Percentiles rank a stretch among this genome's conserved stretches.
These are phyloP conservation scores for Pythium brassicae DNA, from an alignment of 352 stramenopile genomes.

Conservation along the genomic window DNA sequence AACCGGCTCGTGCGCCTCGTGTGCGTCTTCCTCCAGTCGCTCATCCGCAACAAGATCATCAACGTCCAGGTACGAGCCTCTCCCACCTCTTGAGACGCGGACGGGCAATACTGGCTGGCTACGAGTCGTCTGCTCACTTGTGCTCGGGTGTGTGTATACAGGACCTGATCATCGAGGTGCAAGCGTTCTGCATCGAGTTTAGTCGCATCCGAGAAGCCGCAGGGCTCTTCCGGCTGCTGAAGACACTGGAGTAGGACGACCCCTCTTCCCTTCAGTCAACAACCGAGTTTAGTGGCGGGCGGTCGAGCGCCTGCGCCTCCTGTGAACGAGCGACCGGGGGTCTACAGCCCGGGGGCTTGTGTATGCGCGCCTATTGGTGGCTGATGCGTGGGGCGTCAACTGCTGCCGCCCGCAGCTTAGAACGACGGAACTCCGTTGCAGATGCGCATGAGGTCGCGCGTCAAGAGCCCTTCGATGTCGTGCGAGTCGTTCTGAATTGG, in stretches of 20 bases:
- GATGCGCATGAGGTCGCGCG: conserved; percentile 75
- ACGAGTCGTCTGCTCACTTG: conserved; percentile 1
- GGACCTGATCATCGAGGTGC: conserved; percentile 98
- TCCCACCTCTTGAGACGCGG: background rate
- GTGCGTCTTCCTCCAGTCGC: conserved; percentile 97
- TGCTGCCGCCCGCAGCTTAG: conserved; percentile 20
- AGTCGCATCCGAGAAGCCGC: conserved; percentile 96
- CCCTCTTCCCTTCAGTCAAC: background rate
- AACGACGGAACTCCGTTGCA: conserved; percentile 70
- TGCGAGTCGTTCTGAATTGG: conserved; percentile 53
- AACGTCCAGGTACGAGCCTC: conserved; percentile 88
- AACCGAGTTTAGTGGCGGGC: background rate
- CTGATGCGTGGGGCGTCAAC: no score
- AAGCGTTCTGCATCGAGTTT: conserved; percentile 99
- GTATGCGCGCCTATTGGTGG: background rate
- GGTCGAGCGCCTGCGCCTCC: background rate
- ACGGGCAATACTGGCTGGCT: no score
- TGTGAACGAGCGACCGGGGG: conserved; percentile 13
- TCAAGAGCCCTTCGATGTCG: conserved; percentile 76
- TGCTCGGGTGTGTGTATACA: conserved; percentile 23
- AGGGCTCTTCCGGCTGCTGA: conserved; percentile 96
- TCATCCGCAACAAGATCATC: conserved; percentile 99
- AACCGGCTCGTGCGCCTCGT: conserved; percentile 97
- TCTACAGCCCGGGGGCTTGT: background rate
- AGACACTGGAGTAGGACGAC: conserved; percentile 88